Evolutionary conservation across 2,329 filamentous ascomycete genomes (phyloP).

Genomic region (Hymenoscyphus fraxineus): DNA sequence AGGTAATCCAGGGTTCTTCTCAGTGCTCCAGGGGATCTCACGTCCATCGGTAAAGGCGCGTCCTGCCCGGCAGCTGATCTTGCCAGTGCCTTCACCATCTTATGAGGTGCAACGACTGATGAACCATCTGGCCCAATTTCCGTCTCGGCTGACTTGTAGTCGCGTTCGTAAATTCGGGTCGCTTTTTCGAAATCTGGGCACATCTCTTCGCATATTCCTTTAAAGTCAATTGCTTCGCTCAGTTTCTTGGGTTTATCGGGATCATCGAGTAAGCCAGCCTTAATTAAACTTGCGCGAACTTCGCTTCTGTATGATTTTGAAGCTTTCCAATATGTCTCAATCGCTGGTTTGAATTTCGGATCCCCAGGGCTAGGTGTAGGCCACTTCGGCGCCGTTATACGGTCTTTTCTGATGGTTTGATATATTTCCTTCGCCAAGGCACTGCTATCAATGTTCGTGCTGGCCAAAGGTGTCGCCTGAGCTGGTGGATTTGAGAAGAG

Average conservation of each 20-base stretch:
- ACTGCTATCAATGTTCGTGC: slow-evolving; percentile 17
- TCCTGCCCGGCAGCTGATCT: slow-evolving; percentile 66
- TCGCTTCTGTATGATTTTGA: slow-evolving; percentile 55
- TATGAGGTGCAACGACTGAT: slow-evolving; percentile 44
- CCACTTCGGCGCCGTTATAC: slow-evolving; percentile 26
- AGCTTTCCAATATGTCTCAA: slow-evolving; percentile 52
- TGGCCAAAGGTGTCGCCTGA: background rate
- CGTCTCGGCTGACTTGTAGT: slow-evolving; percentile 56
- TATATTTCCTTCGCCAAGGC: slow-evolving; percentile 47
- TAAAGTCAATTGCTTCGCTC: slow-evolving; percentile 62
- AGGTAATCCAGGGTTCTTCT: slow-evolving; percentile 61
- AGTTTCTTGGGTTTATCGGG: slow-evolving; percentile 60
- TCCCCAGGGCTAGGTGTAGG: slow-evolving; percentile 18
- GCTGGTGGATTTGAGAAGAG: background rate
- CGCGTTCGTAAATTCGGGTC: slow-evolving; percentile 57
- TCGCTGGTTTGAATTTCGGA: slow-evolving; percentile 18
- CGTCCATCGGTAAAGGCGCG: slow-evolving; percentile 64
- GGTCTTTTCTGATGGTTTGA: slow-evolving; percentile 51
- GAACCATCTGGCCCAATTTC: slow-evolving; percentile 39
- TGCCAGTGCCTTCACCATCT: slow-evolving; percentile 65
- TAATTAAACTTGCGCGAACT: slow-evolving; percentile 55
- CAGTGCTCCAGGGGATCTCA: slow-evolving; percentile 57
- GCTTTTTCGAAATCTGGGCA: slow-evolving; percentile 65
- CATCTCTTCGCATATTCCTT: slow-evolving; percentile 67
- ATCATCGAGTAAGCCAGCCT: slow-evolving; percentile 59